phyloP scores from a whole-genome alignment of 1,284 basidiomycete species.

The Limonomyces culmigenus region DNA sequence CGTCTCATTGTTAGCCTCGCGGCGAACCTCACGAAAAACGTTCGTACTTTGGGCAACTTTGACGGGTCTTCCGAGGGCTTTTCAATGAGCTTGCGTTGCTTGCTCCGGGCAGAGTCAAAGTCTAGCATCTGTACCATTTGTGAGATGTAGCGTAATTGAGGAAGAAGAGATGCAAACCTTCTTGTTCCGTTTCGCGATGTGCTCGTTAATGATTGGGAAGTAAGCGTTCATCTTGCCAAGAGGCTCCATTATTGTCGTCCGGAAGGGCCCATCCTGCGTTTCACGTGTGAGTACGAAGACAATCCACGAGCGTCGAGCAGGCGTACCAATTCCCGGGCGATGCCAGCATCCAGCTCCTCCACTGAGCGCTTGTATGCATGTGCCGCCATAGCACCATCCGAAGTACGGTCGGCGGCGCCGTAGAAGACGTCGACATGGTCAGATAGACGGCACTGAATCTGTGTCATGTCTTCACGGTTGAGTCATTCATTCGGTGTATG shows the following conservation, averaged over 20 bases:
- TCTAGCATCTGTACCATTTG: slow-evolving; percentile 61
- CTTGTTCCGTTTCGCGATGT: slow-evolving; percentile 89
- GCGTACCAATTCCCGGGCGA: slow-evolving; percentile 68
- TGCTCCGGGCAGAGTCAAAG: slow-evolving; percentile 86
- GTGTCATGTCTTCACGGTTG: slow-evolving; percentile 59
- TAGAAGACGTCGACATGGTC: slow-evolving; percentile 94
- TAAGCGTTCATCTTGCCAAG: slow-evolving; percentile 92
- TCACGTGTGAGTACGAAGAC: neutral
- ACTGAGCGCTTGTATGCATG: slow-evolving; percentile 93
- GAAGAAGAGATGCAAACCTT: slow-evolving; percentile 41
- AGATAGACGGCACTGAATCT: slow-evolving; percentile 85
- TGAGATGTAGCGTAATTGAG: neutral
- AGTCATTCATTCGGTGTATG: neutral
- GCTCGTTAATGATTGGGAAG: slow-evolving; percentile 88
- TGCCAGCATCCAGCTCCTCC: slow-evolving; percentile 81
- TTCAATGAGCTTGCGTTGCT: slow-evolving; percentile 76
- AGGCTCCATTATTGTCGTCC: slow-evolving; percentile 90
- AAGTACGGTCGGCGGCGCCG: slow-evolving; percentile 64
- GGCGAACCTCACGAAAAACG: neutral
- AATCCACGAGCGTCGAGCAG: neutral
- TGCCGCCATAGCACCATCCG: slow-evolving; percentile 81
- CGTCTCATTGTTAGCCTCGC: neutral
- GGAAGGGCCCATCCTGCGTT: slow-evolving; percentile 76
- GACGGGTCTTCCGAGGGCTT: slow-evolving; percentile 90
- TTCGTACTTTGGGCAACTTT: slow-evolving; percentile 67